phyloP scores from a whole-genome alignment of 768 basidiomycete species.

The Exidia glandulosa region DNA sequence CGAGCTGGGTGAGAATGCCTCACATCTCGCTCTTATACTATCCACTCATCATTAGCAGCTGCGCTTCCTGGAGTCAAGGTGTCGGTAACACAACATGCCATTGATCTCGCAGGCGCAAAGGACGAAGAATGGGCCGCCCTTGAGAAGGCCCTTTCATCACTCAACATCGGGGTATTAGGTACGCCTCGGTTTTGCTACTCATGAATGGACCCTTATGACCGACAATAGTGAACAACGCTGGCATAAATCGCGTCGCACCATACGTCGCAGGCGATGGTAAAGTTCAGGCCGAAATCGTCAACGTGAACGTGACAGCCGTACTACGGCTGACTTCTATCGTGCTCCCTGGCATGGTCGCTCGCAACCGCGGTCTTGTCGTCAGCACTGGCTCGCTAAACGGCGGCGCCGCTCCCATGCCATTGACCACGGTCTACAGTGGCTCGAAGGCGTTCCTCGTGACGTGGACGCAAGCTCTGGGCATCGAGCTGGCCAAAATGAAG shows the following conservation, averaged over 20 bases:
- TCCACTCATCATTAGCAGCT: background rate
- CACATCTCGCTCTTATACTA: background rate
- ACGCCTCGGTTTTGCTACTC: background rate
- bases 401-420: constrained; percentile 75
- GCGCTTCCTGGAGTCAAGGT: background rate
- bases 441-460: constrained; percentile 84
- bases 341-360: constrained; percentile 72
- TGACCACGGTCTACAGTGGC: constrained; percentile 88
- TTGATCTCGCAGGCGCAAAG: constrained; percentile 62
- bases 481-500: constrained; percentile 56
- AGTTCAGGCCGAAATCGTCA: constrained; percentile 49
- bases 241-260: constrained; percentile 71
- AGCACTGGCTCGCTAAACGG: constrained; percentile 83
- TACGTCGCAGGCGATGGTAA: constrained; percentile 75
- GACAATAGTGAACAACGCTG: constrained; percentile 92
- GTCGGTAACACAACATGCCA: constrained; percentile 18
- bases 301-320: constrained; percentile 76
- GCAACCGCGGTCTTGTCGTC: constrained; percentile 75
- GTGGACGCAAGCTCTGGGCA: constrained; percentile 75
- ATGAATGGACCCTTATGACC: background rate
- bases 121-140: constrained; percentile 44
- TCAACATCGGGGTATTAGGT: constrained; percentile 77
- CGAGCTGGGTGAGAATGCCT: constrained; percentile 56
- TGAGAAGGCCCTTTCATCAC: constrained; percentile 29
- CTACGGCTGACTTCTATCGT: constrained; percentile 69